phyloP scores from a whole-genome alignment of 768 basidiomycete species.

The Lactarius evosmus region DNA sequence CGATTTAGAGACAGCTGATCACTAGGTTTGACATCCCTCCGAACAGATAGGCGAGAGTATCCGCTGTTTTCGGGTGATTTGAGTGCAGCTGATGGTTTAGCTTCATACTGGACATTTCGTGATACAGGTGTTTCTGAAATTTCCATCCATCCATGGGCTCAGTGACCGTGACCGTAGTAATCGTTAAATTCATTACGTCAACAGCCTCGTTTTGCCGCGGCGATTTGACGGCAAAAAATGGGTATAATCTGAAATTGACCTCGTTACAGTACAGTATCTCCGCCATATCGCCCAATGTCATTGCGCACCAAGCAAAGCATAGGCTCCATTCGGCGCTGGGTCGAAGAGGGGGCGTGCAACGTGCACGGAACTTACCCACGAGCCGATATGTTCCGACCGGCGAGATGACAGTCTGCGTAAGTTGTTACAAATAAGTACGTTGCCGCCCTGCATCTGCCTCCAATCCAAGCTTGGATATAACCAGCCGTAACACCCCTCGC shows the following conservation, averaged over 20 bases:
- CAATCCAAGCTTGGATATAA: conserved; percentile 4
- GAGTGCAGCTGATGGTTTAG: neutral
- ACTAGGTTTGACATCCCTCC: neutral
- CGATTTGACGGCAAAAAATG: neutral
- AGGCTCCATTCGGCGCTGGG: neutral
- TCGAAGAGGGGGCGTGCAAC: neutral
- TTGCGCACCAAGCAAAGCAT: neutral
- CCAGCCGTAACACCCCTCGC: conserved; percentile 8
- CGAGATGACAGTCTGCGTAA: neutral
- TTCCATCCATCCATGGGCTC: neutral
- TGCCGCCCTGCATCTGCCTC: neutral
- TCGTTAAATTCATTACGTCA: neutral
- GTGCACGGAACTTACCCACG: neutral
- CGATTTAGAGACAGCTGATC: neutral
- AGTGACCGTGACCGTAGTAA: neutral
- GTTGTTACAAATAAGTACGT: neutral
- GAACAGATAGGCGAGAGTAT: neutral
- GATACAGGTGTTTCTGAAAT: neutral
- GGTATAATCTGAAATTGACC: neutral
- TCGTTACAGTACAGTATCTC: no score
- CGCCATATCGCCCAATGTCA: neutral
- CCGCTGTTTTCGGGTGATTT: neutral
- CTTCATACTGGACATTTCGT: neutral
- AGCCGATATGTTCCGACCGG: conserved; percentile 9
- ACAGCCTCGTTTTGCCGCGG: neutral